Percentiles rank a stretch among this genome's conserved stretches.
Evolutionary conservation across 495 filamentous ascomycete species (phyloP).

Genomic region (Podospora appendiculata): DNA sequence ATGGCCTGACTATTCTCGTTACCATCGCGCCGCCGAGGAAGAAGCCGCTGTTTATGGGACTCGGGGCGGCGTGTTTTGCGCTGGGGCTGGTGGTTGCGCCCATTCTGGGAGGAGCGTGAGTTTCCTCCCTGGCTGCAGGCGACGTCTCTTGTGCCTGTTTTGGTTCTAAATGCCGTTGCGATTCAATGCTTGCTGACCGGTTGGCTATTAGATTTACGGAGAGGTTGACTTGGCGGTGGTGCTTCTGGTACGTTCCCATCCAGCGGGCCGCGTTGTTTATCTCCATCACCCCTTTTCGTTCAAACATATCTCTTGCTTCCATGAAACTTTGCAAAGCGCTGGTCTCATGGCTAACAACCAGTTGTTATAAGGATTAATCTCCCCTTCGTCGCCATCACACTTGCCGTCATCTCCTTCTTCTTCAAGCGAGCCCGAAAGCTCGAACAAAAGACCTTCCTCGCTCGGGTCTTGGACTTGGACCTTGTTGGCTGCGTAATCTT

Average conservation of each 20-base stretch:
- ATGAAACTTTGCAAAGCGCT: not conserved
- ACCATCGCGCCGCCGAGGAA: not conserved
- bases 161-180: too few relatives aligned
- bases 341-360: not conserved
- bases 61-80: constrained; percentile 14
- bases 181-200: too few relatives aligned
- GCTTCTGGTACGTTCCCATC: constrained; percentile 55
- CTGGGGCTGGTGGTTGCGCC: constrained; percentile 34
- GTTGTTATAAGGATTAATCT: not conserved
- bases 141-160: too few relatives aligned
- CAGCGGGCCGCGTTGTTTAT: constrained; percentile 23
- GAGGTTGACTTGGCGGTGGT: constrained; percentile 51
- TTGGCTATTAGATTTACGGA: constrained; percentile 13
- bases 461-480: constrained; percentile 17
- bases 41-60: constrained; percentile 3
- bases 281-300: not conserved
- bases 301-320: not conserved
- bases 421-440: not conserved
- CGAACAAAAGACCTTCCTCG: not conserved
- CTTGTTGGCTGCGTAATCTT: constrained; percentile 15
- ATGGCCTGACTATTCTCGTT: not conserved
- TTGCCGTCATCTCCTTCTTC: constrained; percentile 1
- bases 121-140: not conserved
- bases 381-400: constrained; percentile 10
- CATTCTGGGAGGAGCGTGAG: constrained; percentile 7